Percentiles rank a stretch among this genome's conserved stretches.
phyloP scores from a whole-genome alignment of 2,329 filamentous ascomycete species.

The Botrytis deweyae region DNA sequence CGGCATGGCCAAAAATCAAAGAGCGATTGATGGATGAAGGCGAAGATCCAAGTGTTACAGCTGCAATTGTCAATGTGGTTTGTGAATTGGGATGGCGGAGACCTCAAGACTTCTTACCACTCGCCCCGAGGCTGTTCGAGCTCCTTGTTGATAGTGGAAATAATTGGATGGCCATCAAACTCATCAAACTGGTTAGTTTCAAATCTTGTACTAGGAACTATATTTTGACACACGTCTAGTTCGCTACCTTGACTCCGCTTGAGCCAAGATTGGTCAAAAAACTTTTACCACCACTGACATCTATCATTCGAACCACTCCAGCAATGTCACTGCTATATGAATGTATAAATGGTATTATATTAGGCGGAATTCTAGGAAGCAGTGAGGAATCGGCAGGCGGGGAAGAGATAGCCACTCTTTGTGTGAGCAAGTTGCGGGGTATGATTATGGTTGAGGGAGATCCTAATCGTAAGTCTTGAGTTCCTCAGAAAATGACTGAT shows the following conservation, averaged over 20 bases:
- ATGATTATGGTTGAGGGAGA: constrained; percentile 95
- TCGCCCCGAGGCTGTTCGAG: constrained; percentile 90
- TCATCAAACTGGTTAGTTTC: constrained; percentile 82
- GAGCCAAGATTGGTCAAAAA: constrained; percentile 92
- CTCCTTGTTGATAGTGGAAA: constrained; percentile 88
- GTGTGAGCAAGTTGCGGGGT: constrained; percentile 86
- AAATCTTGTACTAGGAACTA: constrained; percentile 54
- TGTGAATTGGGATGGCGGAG: constrained; percentile 94
- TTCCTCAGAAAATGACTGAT: constrained; percentile 11
- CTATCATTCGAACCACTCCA: constrained; percentile 88
- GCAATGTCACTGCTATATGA: constrained; percentile 99
- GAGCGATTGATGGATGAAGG: constrained; percentile 86
- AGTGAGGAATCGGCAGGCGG: constrained; percentile 76
- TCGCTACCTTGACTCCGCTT: constrained; percentile 88
- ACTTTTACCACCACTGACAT: constrained; percentile 83
- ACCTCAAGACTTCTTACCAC: constrained; percentile 87
- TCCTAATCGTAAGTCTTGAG: constrained; percentile 70
- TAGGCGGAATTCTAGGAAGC: constrained; percentile 87
- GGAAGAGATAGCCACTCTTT: constrained; percentile 88
- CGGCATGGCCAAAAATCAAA: constrained; percentile 97
- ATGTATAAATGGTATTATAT: constrained; percentile 97
- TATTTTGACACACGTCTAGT: constrained; percentile 61
- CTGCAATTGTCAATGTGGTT: constrained; percentile 93
- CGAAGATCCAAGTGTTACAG: constrained; percentile 90
- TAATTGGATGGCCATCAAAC: constrained; percentile 99